Evolutionary conservation across 2,329 filamentous ascomycete genomes (phyloP).

Genomic region (Camillea tinctor): DNA sequence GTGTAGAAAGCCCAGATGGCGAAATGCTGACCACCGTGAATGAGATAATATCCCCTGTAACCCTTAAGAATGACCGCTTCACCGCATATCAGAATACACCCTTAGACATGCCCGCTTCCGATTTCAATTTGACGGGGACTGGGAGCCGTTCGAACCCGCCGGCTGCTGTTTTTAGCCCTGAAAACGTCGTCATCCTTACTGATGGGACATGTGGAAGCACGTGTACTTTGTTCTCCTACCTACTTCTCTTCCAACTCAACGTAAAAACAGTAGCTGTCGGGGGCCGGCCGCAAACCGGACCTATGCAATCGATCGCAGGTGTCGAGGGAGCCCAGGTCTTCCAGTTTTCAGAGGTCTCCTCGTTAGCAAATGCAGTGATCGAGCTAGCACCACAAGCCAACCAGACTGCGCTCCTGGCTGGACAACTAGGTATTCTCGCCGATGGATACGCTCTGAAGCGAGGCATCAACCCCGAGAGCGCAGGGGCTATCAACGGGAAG

Average conservation of each 20-base stretch:
- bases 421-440: constrained; percentile 32
- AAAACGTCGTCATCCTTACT: constrained; percentile 53
- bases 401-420: constrained; percentile 15
- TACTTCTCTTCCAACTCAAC: constrained; percentile 49
- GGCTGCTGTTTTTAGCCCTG: constrained; percentile 46
- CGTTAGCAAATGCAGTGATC: constrained; percentile 27
- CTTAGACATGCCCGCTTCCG: constrained; percentile 31
- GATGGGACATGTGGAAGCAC: constrained; percentile 56
- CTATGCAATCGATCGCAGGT: constrained; percentile 49
- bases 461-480: constrained; percentile 17
- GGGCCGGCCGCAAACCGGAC: constrained; percentile 41
- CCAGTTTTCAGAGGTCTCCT: constrained; percentile 29
- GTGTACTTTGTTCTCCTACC: constrained; percentile 54
- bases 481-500: constrained; percentile 36
- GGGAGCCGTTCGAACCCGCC: constrained; percentile 39
- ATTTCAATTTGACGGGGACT: constrained; percentile 42
- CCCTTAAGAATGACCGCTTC: constrained; percentile 46
- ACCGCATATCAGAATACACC: constrained; percentile 46
- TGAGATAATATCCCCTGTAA: constrained; percentile 34
- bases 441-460: constrained; percentile 35
- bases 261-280: constrained; percentile 49
- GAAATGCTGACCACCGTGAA: constrained; percentile 28
- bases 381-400: constrained; percentile 18
- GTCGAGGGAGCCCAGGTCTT: constrained; percentile 45
- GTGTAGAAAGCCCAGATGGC: constrained; percentile 45